Base-by-base conservation (phyloP, 106 monocot genomes). In the Allium cepa region DNA sequence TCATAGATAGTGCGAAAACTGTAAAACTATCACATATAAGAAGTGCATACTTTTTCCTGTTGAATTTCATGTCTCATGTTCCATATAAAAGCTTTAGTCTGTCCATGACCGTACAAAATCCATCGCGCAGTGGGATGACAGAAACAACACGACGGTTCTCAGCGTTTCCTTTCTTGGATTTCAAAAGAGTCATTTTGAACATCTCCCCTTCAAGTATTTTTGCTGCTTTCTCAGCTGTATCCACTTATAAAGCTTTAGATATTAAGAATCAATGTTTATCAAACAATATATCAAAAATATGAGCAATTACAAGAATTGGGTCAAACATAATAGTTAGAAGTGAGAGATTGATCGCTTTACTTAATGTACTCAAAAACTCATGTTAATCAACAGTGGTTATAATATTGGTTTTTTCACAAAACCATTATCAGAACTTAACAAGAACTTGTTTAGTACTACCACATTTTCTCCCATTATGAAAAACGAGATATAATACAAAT, bases 171-270 rank as follows among this genome's bases (percentile, higher is more conserved):
- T 50, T 83, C 77, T 61, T 84, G 0, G 84, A 63, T 46, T 26
- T 64, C 15, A 17, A 59, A 63, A 97, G 71, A 46, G 76, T 80
- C 78, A 97, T 79, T 70, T 59, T 56, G 53, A 65, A 80, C 80
- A 89, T 84, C 78, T 90, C 96, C 63, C 96, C 96, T 53, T 80
- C 68, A 62, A 92, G 69, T 11, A 87, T 22, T 68, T 80, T 66
- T 50, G 63, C 73, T 1, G 77, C 80, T 59, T 70, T 78, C 57
- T 72, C 67, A 51, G 57, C 90, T 82, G 77, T 57, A 79, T 17
- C 4, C 57, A 3, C n/a, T 11, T 11, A 51, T 2, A 48, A 22
- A 22, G 22, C 22, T 22, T 22, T 22, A 22, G 22, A 22, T 22
- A 22, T 18, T 5, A 60, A 7, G 4, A 51, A 53, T 26, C 4